These are phyloP conservation scores for Calocybe gangraenosa DNA, from an alignment of 768 basidiomycete species.

Conservation along the genomic window DNA sequence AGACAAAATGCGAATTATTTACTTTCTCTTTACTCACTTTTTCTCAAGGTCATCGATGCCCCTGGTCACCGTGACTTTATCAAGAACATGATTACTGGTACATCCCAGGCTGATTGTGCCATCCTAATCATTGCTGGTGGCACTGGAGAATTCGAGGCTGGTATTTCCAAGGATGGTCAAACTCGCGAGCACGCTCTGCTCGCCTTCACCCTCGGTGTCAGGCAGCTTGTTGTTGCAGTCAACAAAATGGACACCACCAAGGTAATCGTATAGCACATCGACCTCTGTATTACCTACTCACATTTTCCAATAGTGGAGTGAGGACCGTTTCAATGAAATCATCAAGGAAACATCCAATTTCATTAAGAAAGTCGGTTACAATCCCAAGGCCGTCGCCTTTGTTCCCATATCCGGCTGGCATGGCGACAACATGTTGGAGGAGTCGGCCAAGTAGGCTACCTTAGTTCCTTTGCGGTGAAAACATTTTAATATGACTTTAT, in stretches of 20 bases:
- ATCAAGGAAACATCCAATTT: conserved; percentile 96
- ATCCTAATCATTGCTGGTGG: conserved; percentile 99
- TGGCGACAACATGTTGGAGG: conserved; percentile 99
- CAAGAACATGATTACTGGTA: conserved; percentile 99
- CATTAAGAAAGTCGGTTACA: conserved; percentile 99
- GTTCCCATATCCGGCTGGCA: conserved; percentile 99
- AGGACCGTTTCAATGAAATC: conserved; percentile 99
- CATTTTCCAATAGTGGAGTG: conserved; percentile 74
- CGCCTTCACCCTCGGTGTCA: conserved; percentile 99
- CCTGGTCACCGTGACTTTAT: conserved; percentile 99
- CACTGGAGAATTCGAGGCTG: conserved; percentile 99
- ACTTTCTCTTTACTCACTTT: conserved; percentile 15
- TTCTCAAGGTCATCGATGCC: conserved; percentile 89
- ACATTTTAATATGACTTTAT: conserved; percentile 16
- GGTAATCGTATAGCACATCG: conserved; percentile 34
- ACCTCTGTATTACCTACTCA: conserved; percentile 1
- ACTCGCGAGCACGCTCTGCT: conserved; percentile 99
- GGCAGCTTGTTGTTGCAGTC: conserved; percentile 99
- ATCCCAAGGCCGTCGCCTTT: conserved; percentile 97
- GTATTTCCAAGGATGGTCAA: conserved; percentile 99
- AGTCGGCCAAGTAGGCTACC: conserved; percentile 80
- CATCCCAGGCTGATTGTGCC: conserved; percentile 99
- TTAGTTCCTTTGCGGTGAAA: not conserved
- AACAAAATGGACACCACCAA: conserved; percentile 99
- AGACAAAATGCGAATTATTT: conserved; percentile 23